Base-by-base conservation (phyloP, 1,284 basidiomycete genomes). In the Ceraceosorus guamensis region DNA sequence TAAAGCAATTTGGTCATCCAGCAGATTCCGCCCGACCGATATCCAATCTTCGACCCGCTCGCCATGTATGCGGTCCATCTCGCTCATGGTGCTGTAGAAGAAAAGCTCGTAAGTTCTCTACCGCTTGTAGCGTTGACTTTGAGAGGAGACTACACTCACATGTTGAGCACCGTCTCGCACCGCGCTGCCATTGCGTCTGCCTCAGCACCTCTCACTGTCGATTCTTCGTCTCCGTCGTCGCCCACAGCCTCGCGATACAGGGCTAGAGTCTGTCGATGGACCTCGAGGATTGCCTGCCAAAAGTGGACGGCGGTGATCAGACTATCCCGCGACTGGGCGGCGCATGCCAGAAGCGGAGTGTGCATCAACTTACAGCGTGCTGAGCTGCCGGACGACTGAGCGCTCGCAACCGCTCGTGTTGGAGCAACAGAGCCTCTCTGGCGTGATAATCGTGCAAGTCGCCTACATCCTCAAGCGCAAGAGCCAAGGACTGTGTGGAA, bases 81-180 rank as follows among this genome's bases (percentile, higher is more conserved):
- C 89, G 3, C 88, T 87, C 82, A 89, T 85, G 0, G 89, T 53
- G 13, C 37, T 41, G 37, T n/a, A n/a, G 8, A n/a, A 41, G 37
- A 41, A 41, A 41, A n/a, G 8, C 37, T 8, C n/a, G n/a, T n/a
- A n/a, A n/a, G n/a, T n/a, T n/a, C n/a, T n/a, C n/a, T n/a, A n/a
- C n/a, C n/a, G n/a, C n/a, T 8, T n/a, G n/a, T 41, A n/a, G 37
- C 37, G 37, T 41, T n/a, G 37, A 41, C 8, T 41, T 8, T 41
- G 37, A 41, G 37, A 8, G n/a, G n/a, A 8, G 37, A n/a, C 37
- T 8, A 8, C n/a, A n/a, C 37, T 41, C 37, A 41, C 3, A 85
- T 85, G 73, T 91, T 91, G 30, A 91, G 77, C 6, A 90, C 87
- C 0, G 89, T 91, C 77, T 91, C 89, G 73, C 87, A 90, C 16